These are phyloP conservation scores for Xylaria scruposa DNA, from an alignment of 495 filamentous ascomycete species.

Conservation along the genomic window DNA sequence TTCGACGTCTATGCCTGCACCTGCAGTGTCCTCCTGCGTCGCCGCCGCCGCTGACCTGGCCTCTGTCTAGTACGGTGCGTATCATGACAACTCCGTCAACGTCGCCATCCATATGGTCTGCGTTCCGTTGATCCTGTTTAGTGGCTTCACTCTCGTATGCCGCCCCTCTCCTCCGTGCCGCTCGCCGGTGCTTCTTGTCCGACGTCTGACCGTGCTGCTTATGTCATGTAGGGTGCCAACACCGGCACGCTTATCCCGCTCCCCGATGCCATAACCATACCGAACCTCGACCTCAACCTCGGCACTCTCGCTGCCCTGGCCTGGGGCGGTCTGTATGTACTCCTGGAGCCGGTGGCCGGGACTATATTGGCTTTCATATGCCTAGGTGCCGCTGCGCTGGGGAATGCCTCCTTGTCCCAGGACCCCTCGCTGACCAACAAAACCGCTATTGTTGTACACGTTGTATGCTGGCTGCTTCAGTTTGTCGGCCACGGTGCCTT, in stretches of 20 bases:
- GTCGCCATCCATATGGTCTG: constrained; percentile 88
- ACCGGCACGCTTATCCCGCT: constrained; percentile 72
- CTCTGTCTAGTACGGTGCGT: constrained; percentile 80
- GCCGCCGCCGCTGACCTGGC: constrained; percentile 26
- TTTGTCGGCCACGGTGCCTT: constrained; percentile 92
- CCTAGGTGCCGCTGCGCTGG: constrained; percentile 71
- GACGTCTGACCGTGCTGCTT: constrained; percentile 26
- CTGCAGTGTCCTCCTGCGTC: not conserved
- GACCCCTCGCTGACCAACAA: constrained; percentile 73
- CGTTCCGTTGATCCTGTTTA: constrained; percentile 84
- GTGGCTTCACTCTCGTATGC: constrained; percentile 77
- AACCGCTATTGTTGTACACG: constrained; percentile 69
- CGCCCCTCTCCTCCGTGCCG: constrained; percentile 9
- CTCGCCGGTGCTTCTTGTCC: constrained; percentile 15
- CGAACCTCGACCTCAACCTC: constrained; percentile 80
- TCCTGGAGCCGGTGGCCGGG: constrained; percentile 93
- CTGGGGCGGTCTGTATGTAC: constrained; percentile 82
- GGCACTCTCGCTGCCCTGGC: constrained; percentile 73
- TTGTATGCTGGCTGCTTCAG: constrained; percentile 83
- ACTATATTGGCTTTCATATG: constrained; percentile 74
- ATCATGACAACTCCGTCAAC: constrained; percentile 91
- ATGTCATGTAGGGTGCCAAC: constrained; percentile 70
- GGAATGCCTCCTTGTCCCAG: constrained; percentile 73
- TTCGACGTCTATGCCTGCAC: not conserved
- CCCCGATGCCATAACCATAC: constrained; percentile 70